Evolutionary conservation across 2,329 filamentous ascomycete species (phyloP).

Genomic region (Monilinia fructicola): DNA sequence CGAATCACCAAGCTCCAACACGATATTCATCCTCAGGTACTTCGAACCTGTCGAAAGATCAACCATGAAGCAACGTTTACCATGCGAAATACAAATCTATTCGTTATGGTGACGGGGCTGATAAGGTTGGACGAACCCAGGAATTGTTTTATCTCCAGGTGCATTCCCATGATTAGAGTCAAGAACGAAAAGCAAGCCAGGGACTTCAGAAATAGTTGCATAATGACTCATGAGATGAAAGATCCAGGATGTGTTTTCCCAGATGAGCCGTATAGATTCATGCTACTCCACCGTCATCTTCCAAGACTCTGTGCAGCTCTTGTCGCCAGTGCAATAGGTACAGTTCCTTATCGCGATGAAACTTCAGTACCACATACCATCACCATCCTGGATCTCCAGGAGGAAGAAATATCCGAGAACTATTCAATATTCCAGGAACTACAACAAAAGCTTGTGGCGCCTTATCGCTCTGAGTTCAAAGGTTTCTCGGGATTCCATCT

Average conservation of each 20-base stretch:
- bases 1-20: slow-evolving; percentile 4
- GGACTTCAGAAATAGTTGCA: slow-evolving; percentile 3
- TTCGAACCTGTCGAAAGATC: slow-evolving; percentile 13
- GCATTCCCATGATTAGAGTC: neutral
- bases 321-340: neutral
- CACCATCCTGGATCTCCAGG: neutral
- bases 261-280: neutral
- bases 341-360: slow-evolving; percentile 1
- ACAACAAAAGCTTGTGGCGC: neutral
- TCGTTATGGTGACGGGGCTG: slow-evolving; percentile 1
- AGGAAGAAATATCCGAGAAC: neutral
- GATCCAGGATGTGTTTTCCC: neutral
- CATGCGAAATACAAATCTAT: neutral
- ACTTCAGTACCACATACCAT: neutral
- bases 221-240: neutral
- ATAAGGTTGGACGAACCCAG: slow-evolving; percentile 4
- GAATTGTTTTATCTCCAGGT: neutral
- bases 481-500: neutral
- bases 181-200: neutral
- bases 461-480: neutral
- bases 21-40: slow-evolving; percentile 4
- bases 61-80: neutral
- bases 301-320: neutral
- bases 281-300: neutral
- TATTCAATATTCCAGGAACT: neutral